Conservation (phyloP, 331 rosid species). For the Pyrus hybrid region DNA sequence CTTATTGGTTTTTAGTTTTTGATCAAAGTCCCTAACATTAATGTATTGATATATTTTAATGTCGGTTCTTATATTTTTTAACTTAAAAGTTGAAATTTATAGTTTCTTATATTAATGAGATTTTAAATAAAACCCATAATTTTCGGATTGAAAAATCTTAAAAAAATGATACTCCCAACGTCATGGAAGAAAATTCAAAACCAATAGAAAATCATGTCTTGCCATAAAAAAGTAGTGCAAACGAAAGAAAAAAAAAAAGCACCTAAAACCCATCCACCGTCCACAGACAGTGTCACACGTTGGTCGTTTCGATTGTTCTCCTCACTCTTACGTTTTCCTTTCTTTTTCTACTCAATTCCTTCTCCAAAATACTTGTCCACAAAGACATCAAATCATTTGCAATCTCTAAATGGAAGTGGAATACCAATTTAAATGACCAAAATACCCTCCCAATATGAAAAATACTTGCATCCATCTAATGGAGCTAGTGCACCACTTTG, state of each 20-base stretch:
- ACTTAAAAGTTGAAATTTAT: too few relatives aligned
- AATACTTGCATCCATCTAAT: not conserved
- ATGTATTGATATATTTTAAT: too few relatives aligned
- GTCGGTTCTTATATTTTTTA: too few relatives aligned
- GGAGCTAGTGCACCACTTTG: too few relatives aligned
- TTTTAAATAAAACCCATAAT: too few relatives aligned
- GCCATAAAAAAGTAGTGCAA: constrained; percentile 24
- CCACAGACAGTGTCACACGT: constrained; percentile 36
- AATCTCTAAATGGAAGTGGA: constrained; percentile 12
- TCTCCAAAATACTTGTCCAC: constrained; percentile 56
- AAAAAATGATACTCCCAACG: too few relatives aligned
- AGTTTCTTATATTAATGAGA: too few relatives aligned
- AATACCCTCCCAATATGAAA: not conserved
- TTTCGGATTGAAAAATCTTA: too few relatives aligned
- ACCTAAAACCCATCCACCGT: constrained; percentile 25
- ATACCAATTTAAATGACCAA: constrained; percentile 3
- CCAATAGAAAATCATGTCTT: too few relatives aligned
- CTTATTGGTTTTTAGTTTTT: too few relatives aligned
- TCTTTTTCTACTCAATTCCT: constrained; percentile 32
- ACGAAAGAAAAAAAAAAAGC: not conserved
- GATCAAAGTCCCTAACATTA: too few relatives aligned
- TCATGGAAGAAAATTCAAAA: too few relatives aligned
- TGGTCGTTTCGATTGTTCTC: constrained; percentile 31
- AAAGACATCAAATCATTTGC: constrained; percentile 26
- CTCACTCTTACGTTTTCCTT: constrained; percentile 45